Evolutionary conservation across 2,329 filamentous ascomycete genomes (phyloP).

Genomic region (Apiospora arundinis): DNA sequence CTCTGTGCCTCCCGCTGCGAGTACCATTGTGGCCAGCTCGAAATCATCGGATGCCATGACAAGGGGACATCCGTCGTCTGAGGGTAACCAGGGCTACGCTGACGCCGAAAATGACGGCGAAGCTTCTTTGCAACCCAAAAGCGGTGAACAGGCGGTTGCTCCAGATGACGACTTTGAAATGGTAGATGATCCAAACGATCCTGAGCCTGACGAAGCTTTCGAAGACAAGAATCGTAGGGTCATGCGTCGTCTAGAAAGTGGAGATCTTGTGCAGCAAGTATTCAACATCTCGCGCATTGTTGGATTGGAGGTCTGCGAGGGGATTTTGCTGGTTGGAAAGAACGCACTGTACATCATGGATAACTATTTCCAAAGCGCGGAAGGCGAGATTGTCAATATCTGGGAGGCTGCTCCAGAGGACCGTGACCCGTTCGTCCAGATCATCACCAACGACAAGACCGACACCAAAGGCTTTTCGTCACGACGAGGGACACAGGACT

Average conservation of each 20-base stretch:
- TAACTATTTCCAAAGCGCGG: slow-evolving; percentile 92
- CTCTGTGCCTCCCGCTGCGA: slow-evolving; percentile 24
- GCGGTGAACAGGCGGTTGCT: slow-evolving; percentile 39
- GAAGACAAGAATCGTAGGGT: slow-evolving; percentile 99
- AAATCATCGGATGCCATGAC: slow-evolving; percentile 22
- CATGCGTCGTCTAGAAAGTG: slow-evolving; percentile 88
- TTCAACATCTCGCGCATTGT: slow-evolving; percentile 96
- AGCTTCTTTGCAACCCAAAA: slow-evolving; percentile 22
- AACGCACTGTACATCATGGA: slow-evolving; percentile 93
- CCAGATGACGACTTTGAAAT: slow-evolving; percentile 95
- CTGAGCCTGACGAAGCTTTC: slow-evolving; percentile 76
- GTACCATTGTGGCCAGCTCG: slow-evolving; percentile 30
- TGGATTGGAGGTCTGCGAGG: slow-evolving; percentile 91
- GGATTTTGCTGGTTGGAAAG: slow-evolving; percentile 90
- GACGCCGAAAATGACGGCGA: slow-evolving; percentile 27
- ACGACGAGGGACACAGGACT: slow-evolving; percentile 74
- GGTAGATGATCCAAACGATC: slow-evolving; percentile 89
- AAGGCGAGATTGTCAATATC: slow-evolving; percentile 96
- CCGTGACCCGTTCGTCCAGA: slow-evolving; percentile 91
- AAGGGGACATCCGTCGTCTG: slow-evolving; percentile 24
- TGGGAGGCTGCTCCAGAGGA: slow-evolving; percentile 93
- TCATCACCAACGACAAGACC: slow-evolving; percentile 77
- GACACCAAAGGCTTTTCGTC: slow-evolving; percentile 66
- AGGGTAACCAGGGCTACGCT: background rate
- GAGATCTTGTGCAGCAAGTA: slow-evolving; percentile 90